These are phyloP conservation scores for Fraxinus quadrangulata DNA, from an alignment of 257 asterid genomes.

Conservation along the genomic window DNA sequence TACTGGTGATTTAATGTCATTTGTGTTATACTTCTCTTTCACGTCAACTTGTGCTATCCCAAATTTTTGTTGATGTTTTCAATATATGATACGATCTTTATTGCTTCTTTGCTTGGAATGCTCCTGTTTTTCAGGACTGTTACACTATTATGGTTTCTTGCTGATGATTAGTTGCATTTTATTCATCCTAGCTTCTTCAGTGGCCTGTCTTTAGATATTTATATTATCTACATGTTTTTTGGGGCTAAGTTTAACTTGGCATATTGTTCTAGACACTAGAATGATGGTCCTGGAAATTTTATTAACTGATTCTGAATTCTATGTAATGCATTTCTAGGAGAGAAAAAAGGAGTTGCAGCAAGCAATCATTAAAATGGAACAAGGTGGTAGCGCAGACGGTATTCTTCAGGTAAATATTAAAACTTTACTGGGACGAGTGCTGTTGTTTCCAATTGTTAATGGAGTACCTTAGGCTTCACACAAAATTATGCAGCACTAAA, in stretches of 20 bases:
- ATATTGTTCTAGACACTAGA: not conserved
- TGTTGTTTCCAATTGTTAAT: slow-evolving; percentile 5
- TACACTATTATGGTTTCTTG: not conserved
- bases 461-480: not conserved
- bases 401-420: slow-evolving; percentile 81
- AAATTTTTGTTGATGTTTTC: not conserved
- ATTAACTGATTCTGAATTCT: slow-evolving; percentile 7
- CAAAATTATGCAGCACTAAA: slow-evolving; percentile 15
- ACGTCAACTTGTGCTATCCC: not conserved
- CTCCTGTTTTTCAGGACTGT: not conserved
- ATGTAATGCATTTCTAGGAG: slow-evolving; percentile 55
- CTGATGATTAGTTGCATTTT: not conserved
- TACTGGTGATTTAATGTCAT: not conserved
- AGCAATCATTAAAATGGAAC: slow-evolving; percentile 91
- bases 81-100: not conserved
- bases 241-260: slow-evolving; percentile 12
- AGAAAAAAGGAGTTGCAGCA: slow-evolving; percentile 91
- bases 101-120: not conserved
- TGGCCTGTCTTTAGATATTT: not conserved
- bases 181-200: not conserved
- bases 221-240: slow-evolving; percentile 16
- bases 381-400: slow-evolving; percentile 99
- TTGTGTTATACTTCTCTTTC: not conserved
- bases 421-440: slow-evolving; percentile 14
- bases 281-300: slow-evolving; percentile 1